Percentiles rank a stretch among this genome's conserved stretches.
These are phyloP conservation scores for Akanthomyces uredinophilus DNA, from an alignment of 2,329 filamentous ascomycete genomes.

Conservation along the genomic window DNA sequence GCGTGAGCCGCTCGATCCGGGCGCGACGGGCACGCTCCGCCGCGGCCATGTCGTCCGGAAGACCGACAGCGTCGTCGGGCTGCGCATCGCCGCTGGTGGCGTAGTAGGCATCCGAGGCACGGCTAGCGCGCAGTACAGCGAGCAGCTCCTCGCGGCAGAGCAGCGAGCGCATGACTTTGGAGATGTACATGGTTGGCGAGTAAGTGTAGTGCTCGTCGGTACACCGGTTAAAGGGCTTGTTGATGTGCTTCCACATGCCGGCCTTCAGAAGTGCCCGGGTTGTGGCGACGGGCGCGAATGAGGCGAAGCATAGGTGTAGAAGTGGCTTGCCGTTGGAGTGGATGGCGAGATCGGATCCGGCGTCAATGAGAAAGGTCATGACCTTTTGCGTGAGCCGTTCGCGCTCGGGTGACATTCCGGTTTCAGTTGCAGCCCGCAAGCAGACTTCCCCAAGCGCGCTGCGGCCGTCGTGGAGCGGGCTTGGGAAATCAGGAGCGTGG, in stretches of 20 bases:
- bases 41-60: slow-evolving; percentile 45
- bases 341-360: slow-evolving; percentile 52
- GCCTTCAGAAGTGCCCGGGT: slow-evolving; percentile 56
- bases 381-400: slow-evolving; percentile 53
- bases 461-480: slow-evolving; percentile 55
- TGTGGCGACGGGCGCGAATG: slow-evolving; percentile 48
- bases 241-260: slow-evolving; percentile 60
- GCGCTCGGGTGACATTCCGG: slow-evolving; percentile 39
- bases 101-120: slow-evolving; percentile 50
- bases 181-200: slow-evolving; percentile 60
- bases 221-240: slow-evolving; percentile 54
- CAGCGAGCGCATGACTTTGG: slow-evolving; percentile 38
- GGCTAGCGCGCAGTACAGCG: slow-evolving; percentile 45
- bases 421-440: slow-evolving; percentile 45
- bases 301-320: slow-evolving; percentile 56
- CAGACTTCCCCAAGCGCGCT: slow-evolving; percentile 61
- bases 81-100: slow-evolving; percentile 48
- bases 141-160: slow-evolving; percentile 40
- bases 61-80: slow-evolving; percentile 46
- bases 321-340: slow-evolving; percentile 54
- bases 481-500: slow-evolving; percentile 62
- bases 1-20: slow-evolving; percentile 38
- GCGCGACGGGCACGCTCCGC: slow-evolving; percentile 47
- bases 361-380: slow-evolving; percentile 50
- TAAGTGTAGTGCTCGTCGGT: slow-evolving; percentile 50